A percentile compares a stretch with the other conserved stretches of the same genome.
These are phyloP conservation scores for Floccularia luteovirens DNA, from an alignment of 768 basidiomycete genomes.

Conservation along the genomic window DNA sequence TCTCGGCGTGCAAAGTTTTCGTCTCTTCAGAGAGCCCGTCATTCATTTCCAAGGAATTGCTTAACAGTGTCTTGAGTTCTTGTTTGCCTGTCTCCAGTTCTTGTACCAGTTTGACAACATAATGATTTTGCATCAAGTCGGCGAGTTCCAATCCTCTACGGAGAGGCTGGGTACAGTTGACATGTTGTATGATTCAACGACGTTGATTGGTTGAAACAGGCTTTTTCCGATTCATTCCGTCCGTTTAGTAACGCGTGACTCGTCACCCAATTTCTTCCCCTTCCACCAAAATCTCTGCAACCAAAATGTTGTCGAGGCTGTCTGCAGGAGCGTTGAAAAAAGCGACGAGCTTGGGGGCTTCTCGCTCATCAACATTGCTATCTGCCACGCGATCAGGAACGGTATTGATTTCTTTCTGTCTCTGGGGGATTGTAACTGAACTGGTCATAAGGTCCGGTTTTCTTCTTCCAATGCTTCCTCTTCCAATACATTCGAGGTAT, in stretches of 20 bases:
- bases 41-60: too few relatives aligned
- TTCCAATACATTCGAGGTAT: conserved; percentile 59
- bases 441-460: conserved; percentile 52
- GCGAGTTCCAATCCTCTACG: too few relatives aligned
- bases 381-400: conserved; percentile 38
- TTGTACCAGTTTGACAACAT: too few relatives aligned
- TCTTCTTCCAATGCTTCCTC: conserved; percentile 56
- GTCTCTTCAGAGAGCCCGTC: too few relatives aligned
- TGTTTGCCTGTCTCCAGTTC: too few relatives aligned
- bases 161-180: too few relatives aligned
- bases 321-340: conserved; percentile 65
- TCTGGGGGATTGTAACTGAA: conserved; percentile 7
- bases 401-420: conserved; percentile 29
- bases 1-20: too few relatives aligned
- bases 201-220: conserved; percentile 21
- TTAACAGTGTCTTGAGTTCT: too few relatives aligned
- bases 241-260: conserved; percentile 36
- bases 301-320: conserved; percentile 79
- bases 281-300: conserved; percentile 36
- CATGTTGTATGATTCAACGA: conserved; percentile 15
- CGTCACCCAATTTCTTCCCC: conserved; percentile 25
- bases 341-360: conserved; percentile 36
- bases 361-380: conserved; percentile 33
- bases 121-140: too few relatives aligned
- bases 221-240: conserved; percentile 45